A percentile compares a stretch with the other conserved stretches of the same genome.
Conservation (phyloP, 2,329 filamentous ascomycete genomes). For the Xylariaceae sp. region DNA sequence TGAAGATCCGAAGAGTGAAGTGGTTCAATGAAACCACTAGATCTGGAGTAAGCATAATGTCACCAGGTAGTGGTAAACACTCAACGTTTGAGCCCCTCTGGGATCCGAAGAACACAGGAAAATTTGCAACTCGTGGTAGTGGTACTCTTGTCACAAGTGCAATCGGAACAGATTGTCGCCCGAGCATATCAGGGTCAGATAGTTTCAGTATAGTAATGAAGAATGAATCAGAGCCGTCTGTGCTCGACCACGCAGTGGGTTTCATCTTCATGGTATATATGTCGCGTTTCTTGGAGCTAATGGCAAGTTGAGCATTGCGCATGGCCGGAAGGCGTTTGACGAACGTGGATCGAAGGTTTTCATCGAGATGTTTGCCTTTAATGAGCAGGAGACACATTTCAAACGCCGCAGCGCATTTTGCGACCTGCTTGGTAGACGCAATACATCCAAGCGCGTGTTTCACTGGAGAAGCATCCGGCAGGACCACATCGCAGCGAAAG, state of each 20-base stretch:
- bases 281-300: constrained; percentile 72
- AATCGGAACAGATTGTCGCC: constrained; percentile 58
- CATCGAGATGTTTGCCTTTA: constrained; percentile 64
- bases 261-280: constrained; percentile 77
- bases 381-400: constrained; percentile 71
- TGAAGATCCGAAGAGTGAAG: constrained; percentile 74
- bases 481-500: constrained; percentile 72
- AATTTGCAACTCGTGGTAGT: constrained; percentile 62
- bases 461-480: constrained; percentile 73
- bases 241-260: constrained; percentile 64
- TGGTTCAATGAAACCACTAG: constrained; percentile 55
- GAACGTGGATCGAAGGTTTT: constrained; percentile 69
- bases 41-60: constrained; percentile 41
- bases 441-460: constrained; percentile 60
- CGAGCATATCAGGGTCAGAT: constrained; percentile 50
- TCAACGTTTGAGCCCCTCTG: constrained; percentile 56
- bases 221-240: constrained; percentile 48
- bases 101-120: constrained; percentile 69
- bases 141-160: constrained; percentile 64
- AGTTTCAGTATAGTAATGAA: constrained; percentile 62
- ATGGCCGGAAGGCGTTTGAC: constrained; percentile 69
- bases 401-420: constrained; percentile 87
- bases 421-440: constrained; percentile 66
- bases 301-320: constrained; percentile 80
- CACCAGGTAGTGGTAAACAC: constrained; percentile 40